Evolutionary conservation across 495 filamentous ascomycete species (phyloP), one percentile per base, ranked within the genome.

Genomic region (Tetracladium marchalianum): DNA sequence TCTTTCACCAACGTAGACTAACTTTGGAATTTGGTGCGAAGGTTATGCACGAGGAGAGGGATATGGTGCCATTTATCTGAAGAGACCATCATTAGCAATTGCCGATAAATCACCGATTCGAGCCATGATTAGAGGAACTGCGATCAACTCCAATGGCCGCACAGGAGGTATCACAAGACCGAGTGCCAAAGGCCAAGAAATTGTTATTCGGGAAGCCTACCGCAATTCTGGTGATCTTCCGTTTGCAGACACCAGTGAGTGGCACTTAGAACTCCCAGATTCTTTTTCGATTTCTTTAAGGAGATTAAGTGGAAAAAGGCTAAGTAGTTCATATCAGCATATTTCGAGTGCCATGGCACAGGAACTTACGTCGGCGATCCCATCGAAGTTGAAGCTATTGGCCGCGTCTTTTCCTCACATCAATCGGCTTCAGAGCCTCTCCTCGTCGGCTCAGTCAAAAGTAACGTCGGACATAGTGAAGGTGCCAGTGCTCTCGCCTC

Each of bases 21-120:
- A n/a, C n/a, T n/a, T n/a, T n/a, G 84, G n/a, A n/a, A n/a, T n/a
- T n/a, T n/a, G n/a, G n/a, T n/a, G n/a, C n/a, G n/a, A n/a, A n/a
- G n/a, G 85, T 0, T 90, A 88, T 57, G 88, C 85, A 57, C 71
- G 85, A 53, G 81, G 76, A 4, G 85, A 90, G 55, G 77, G 72
- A 39, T 78, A 84, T 42, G 85, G 76, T 0, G 80, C 81, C 2
- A 70, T 90, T 33, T 66, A 88, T 11, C 63, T 90, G 32, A 90
- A 90, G 63, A 66, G 84, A 10, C 69, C 87, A 0, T 80, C 85
- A 27, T 84, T 89, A 66, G 85, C 85, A 0, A 46, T 80, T 31
- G 72, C 75, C 0, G 84, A 90, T 39, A 80, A 83, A n/a, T 85
- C 90, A 51, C 72, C 78, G 4, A 78, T 90, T 19, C 69, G 82